A percentile compares a stretch with the other conserved stretches of the same genome.
These are phyloP conservation scores for Beta macrorhiza DNA, from an alignment of 179 eudicot species.

Conservation along the genomic window DNA sequence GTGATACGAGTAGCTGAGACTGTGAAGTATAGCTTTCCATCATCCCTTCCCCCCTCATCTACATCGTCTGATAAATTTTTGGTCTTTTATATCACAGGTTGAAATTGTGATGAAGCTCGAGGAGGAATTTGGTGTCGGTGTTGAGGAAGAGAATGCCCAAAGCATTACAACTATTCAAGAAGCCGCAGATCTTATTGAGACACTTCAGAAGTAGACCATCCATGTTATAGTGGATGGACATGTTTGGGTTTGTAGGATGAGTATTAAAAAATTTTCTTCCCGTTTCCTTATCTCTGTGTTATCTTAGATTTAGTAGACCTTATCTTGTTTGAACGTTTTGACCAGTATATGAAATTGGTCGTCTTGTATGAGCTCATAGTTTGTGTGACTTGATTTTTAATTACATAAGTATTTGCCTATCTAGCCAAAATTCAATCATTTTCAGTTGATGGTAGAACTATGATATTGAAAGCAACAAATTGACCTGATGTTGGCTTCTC, in stretches of 20 bases:
- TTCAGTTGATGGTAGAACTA: background rate
- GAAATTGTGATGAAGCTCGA: conserved; percentile 54
- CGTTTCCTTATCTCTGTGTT: background rate
- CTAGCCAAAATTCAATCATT: background rate
- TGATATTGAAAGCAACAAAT: no score
- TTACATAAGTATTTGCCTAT: background rate
- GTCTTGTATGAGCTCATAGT: background rate
- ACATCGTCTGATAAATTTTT: background rate
- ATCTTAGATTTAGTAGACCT: conserved; percentile 13
- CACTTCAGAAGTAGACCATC: conserved; percentile 25
- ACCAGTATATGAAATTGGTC: conserved; percentile 22
- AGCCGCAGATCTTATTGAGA: conserved; percentile 46
- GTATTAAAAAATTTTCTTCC: background rate
- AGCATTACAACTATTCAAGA: conserved; percentile 37
- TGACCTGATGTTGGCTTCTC: no score
- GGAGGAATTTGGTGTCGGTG: conserved; percentile 36
- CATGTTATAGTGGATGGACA: conserved; percentile 17
- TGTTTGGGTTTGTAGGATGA: conserved; percentile 21
- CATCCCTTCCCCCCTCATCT: background rate
- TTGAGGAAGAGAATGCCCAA: conserved; percentile 43
- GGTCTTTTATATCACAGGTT: conserved; percentile 26
- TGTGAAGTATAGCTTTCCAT: no score
- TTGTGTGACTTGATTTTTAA: background rate
- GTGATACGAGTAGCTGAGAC: no score
- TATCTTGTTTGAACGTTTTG: conserved; percentile 22